Percentiles rank a stretch among this genome's conserved stretches.
Evolutionary conservation across 176 grass and related monocot genomes (phyloP).

Genomic region (Oryza australiensis): DNA sequence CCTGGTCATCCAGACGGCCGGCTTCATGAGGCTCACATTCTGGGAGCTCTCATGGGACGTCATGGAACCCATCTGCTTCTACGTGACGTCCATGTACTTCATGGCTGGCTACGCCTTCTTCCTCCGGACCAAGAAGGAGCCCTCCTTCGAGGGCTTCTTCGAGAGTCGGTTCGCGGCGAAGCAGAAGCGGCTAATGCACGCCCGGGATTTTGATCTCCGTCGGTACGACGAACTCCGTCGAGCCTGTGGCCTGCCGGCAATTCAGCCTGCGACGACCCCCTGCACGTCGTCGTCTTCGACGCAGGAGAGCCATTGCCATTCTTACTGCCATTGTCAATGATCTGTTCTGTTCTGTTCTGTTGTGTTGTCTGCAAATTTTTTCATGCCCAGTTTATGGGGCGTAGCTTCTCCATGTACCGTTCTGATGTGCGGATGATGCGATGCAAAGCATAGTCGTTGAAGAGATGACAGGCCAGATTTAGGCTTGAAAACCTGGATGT

Average conservation of each 20-base stretch:
- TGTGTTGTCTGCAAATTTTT: neutral
- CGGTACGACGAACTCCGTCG: slow-evolving; percentile 65
- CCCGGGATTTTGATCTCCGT: slow-evolving; percentile 45
- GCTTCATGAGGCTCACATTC: slow-evolving; percentile 90
- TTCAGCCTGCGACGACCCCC: neutral
- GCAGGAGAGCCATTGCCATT: slow-evolving; percentile 30
- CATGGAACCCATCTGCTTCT: slow-evolving; percentile 99
- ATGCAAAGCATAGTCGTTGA: slow-evolving; percentile 38
- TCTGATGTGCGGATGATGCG: slow-evolving; percentile 32
- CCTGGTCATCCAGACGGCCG: slow-evolving; percentile 64
- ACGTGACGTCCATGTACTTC: slow-evolving; percentile 83
- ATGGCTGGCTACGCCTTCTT: slow-evolving; percentile 93
- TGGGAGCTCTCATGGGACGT: slow-evolving; percentile 99
- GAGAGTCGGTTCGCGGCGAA: slow-evolving; percentile 55
- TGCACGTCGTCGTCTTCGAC: neutral
- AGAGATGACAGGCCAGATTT: slow-evolving; percentile 12
- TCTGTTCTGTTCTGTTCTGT: slow-evolving; percentile 22
- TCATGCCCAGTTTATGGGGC: slow-evolving; percentile 36
- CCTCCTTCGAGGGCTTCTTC: slow-evolving; percentile 90
- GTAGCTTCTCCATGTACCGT: slow-evolving; percentile 41
- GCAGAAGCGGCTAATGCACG: slow-evolving; percentile 67
- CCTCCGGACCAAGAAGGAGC: slow-evolving; percentile 83
- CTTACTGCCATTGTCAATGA: slow-evolving; percentile 56
- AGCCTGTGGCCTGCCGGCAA: slow-evolving; percentile 41
- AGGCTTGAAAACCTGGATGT: neutral